phyloP scores from a whole-genome alignment of 805 yeast genomes.

The Citeromyces nyonsensis region DNA sequence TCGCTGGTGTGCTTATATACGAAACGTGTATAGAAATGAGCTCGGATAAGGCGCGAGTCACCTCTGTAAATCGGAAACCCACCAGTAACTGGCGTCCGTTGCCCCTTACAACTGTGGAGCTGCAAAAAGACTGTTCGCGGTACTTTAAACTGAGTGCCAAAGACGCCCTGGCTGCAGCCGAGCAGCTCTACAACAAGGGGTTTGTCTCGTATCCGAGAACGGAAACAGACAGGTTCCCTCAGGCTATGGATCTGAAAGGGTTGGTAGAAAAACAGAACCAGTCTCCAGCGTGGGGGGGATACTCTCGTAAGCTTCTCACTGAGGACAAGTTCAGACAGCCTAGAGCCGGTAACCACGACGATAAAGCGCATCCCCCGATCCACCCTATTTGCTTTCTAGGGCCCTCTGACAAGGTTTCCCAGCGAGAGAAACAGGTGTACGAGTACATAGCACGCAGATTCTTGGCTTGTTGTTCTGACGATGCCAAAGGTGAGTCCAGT shows the following conservation, averaged over 20 bases:
- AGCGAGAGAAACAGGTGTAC: conserved; percentile 56
- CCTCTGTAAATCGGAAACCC: conserved; percentile 37
- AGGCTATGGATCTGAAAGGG: conserved; percentile 50
- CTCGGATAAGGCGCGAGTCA: conserved; percentile 31
- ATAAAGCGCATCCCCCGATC: conserved; percentile 96
- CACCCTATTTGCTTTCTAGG: conserved; percentile 59
- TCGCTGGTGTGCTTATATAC: conserved; percentile 46
- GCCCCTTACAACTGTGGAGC: conserved; percentile 87
- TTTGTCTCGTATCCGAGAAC: conserved; percentile 93
- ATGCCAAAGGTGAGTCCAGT: conserved; percentile 68
- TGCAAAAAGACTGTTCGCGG: conserved; percentile 75
- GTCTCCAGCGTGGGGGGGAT: conserved; percentile 54
- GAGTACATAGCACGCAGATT: conserved; percentile 79
- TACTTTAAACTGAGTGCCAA: conserved; percentile 70
- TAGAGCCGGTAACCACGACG: conserved; percentile 70
- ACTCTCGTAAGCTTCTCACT: conserved; percentile 32
- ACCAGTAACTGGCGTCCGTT: conserved; percentile 70
- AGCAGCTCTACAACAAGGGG: conserved; percentile 72
- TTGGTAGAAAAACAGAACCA: conserved; percentile 46
- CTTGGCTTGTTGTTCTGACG: conserved; percentile 82
- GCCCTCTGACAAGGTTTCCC: conserved; percentile 10
- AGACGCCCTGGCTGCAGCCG: conserved; percentile 64
- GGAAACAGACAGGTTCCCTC: conserved; percentile 82
- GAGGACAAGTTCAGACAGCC: conserved; percentile 44
- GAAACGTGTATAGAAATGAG: conserved; percentile 41